These are phyloP conservation scores for Tuber magnatum DNA, from an alignment of 495 filamentous ascomycete genomes.

Conservation along the genomic window DNA sequence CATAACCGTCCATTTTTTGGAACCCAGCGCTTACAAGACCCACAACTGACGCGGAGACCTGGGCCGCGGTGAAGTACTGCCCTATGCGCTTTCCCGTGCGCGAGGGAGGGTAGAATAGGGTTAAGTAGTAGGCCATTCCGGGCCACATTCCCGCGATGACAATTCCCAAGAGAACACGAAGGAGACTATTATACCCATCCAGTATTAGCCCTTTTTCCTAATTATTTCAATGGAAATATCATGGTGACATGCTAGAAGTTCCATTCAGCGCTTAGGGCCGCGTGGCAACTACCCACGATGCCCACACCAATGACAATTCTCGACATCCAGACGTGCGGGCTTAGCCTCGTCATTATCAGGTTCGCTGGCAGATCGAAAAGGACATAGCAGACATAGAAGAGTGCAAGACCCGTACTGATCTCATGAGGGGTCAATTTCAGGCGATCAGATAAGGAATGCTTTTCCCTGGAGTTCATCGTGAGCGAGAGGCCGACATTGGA, in stretches of 20 bases:
- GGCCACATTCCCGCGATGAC: constrained; percentile 94
- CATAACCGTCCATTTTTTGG: constrained; percentile 74
- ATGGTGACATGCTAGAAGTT: constrained; percentile 63
- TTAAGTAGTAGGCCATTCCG: constrained; percentile 89
- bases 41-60: constrained; percentile 83
- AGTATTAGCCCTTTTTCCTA: background rate
- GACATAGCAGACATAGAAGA: constrained; percentile 90
- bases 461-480: constrained; percentile 68
- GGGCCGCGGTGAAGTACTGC: constrained; percentile 79
- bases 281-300: constrained; percentile 71
- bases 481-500: constrained; percentile 86
- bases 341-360: constrained; percentile 75
- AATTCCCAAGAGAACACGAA: constrained; percentile 77
- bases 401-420: constrained; percentile 70
- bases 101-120: constrained; percentile 82
- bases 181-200: constrained; percentile 48
- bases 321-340: constrained; percentile 87
- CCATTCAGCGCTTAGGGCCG: constrained; percentile 72
- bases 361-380: constrained; percentile 85
- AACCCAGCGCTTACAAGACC: constrained; percentile 86
- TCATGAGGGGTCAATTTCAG: constrained; percentile 63
- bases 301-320: constrained; percentile 84
- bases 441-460: constrained; percentile 62
- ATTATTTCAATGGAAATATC: background rate
- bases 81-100: constrained; percentile 83